Evolutionary conservation across 306 rosid genomes (phyloP), one percentile per base, ranked within the genome.

Genomic region (Lathyrus sativus): DNA sequence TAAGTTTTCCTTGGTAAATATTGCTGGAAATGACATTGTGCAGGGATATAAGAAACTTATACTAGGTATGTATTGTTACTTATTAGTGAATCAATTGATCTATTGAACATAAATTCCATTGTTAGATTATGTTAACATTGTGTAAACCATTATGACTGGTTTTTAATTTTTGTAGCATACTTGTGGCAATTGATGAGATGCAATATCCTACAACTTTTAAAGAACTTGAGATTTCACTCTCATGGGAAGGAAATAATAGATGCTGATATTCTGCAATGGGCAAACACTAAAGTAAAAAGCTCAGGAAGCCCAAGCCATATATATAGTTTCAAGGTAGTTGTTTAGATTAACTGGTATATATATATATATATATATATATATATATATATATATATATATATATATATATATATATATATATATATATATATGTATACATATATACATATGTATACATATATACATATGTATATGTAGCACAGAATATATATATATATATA

Each of bases 141-240:
- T 37, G 48, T 9, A 60, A 37, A 37, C 66, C n/a, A 39, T 54
- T 11, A 14, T 26, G 68, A 11, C 31, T 61, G 53, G 70, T 46
- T 61, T 62, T 70, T 31, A 71, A 0, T 26, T 65, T 71, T 85
- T 49, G 72, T 84, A 93, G 99, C 97, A 70, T 93, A 83, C 76
- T 80, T 93, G 85, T 93, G 99, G 99, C 99, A 93, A 85, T 76
- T 93, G 87, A 90, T 93, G 97, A 79, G 96, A 67, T 90, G 46
- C 84, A 90, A 87, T 78, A 93, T 86, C 67, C 89, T 93, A 56
- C 97, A 93, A 87, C 93, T 93, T 61, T 71, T 93, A 6, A 90
- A 84, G 76, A 93, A 93, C 85, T 82, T 93, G 85, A 93, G 99
- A 83, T 87, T 81, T 79, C 95, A 90, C 70, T 86, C 99, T 60